Base-by-base conservation (phyloP, 2,329 filamentous ascomycete genomes). In the Leptodontidium sp. region DNA sequence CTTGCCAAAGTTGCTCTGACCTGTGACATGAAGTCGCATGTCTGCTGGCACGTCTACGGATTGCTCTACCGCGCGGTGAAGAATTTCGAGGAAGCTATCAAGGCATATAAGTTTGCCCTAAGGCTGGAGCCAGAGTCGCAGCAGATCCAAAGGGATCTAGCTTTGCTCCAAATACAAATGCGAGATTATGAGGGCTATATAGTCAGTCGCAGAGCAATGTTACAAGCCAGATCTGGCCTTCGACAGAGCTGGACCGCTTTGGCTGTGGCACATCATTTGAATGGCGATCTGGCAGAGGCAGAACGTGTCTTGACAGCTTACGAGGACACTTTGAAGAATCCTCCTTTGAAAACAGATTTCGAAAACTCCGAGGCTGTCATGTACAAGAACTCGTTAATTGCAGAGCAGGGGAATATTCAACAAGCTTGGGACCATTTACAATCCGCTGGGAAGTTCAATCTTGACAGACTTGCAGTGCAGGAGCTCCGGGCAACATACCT, bases 11-110 rank as follows among this genome's bases (percentile, higher is more conserved):
- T 94, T 73, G 96, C 97, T 43, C 86, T 99, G 76, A 94, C 91
- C 74, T 93, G 94, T 77, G 94, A 98, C 80, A 98, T 99, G 94
- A 98, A 97, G 84, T 98, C 94, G 77, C 95, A 98, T 82, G 94
- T 99, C 77, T 98, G 94, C 85, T 99, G 96, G 96, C 97, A 99
- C 81, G 96, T 99, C 70, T 99, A 98, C 80, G 96, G 97, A 40
- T 83, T 99, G 74, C 87, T 99, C 62, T 98, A 97, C 82, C 91
- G 95, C 63, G 91, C 93, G 61, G 91, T 92, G 78, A 98, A 98
- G 86, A 98, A 99, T 82, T 98, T 97, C 76, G 96, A 98, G 80
- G 96, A 98, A 83, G 95, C 97, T 11, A 98, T 98, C 84, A 98
- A 98, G 85, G 97, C 96, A 68, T 99, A 99, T 85, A 97, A 97